Evolutionary conservation across 257 asterid species (phyloP).

Genomic region (Capsicum chinense): DNA sequence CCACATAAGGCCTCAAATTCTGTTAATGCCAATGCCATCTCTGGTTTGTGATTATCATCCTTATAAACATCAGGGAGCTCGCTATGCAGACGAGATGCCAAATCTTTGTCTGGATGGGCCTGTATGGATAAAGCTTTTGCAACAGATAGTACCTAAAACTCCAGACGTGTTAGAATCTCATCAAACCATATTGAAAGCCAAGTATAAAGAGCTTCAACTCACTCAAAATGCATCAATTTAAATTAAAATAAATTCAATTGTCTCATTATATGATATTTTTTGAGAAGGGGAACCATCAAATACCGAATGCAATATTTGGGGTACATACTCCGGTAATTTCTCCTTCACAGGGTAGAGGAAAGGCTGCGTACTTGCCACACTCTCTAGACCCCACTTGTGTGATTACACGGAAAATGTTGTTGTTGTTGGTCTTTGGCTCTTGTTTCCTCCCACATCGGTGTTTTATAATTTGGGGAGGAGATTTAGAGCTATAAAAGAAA

Average conservation of each 20-base stretch:
- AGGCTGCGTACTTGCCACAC: too few species aligned
- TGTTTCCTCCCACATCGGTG: too few species aligned
- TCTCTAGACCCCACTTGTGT: too few species aligned
- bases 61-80: constrained; percentile 69
- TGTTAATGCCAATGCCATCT: constrained; percentile 94
- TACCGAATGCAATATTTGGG: not conserved
- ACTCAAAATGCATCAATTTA: not conserved
- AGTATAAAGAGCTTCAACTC: not conserved
- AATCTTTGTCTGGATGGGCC: constrained; percentile 92
- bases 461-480: too few species aligned
- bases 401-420: too few species aligned
- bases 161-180: not conserved
- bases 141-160: constrained; percentile 79
- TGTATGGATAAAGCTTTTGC: constrained; percentile 88
- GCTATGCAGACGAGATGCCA: constrained; percentile 74
- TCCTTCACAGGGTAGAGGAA: too few species aligned
- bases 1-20: constrained; percentile 89
- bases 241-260: not conserved
- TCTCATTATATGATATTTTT: not conserved
- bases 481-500: too few species aligned
- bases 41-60: constrained; percentile 98
- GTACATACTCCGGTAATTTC: not conserved
- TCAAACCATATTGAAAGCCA: not conserved
- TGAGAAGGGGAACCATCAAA: not conserved
- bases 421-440: too few species aligned